Evolutionary conservation across 768 basidiomycete species (phyloP), one percentile per base, ranked within the genome.

Genomic region (Suillus sp.): DNA sequence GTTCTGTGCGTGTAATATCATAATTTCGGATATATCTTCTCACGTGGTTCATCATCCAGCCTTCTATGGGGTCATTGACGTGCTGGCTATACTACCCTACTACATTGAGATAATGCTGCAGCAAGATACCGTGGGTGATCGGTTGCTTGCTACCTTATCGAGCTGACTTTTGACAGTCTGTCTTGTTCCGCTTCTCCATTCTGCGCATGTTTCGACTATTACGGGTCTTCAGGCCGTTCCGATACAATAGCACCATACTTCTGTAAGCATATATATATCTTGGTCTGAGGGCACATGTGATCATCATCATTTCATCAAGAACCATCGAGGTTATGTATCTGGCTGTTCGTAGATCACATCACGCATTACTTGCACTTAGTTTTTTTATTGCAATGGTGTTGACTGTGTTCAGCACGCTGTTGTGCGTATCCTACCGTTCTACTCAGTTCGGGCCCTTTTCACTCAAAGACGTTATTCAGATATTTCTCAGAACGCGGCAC

Each of bases 271-370:
- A 37, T 4, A 55, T 10, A 38, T 5, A 48, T 22, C 7, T 22
- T 32, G 42, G 22, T 56, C 45, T 20, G 8, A 43, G 18, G 4
- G 11, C 35, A 1, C 45, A 22, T 59, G 63, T 65, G 27, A 72
- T 62, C 30, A 22, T 1, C 22, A 4, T 16, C 10, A 22, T 48
- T 54, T 30, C 34, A 48, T 27, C 42, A 64, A 92, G 91, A 53
- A 93, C 92, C 0, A 93, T 93, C 56, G 91, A 94, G 79, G 92
- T 93, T 69, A 97, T 96, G 95, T 94, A 91, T 72, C 83, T 96
- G 35, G 89, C 93, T 35, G 89, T 95, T 40, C 84, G 90, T 57
- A 82, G 93, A 64, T 95, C 92, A 0, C 90, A 93, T 66, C 92
- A 96, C 68, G 94, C 94, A 0, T 80, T 95, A 0, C 82, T 95